Base-by-base conservation (phyloP, 805 yeast genomes). In the Cephaloascus fragrans region DNA sequence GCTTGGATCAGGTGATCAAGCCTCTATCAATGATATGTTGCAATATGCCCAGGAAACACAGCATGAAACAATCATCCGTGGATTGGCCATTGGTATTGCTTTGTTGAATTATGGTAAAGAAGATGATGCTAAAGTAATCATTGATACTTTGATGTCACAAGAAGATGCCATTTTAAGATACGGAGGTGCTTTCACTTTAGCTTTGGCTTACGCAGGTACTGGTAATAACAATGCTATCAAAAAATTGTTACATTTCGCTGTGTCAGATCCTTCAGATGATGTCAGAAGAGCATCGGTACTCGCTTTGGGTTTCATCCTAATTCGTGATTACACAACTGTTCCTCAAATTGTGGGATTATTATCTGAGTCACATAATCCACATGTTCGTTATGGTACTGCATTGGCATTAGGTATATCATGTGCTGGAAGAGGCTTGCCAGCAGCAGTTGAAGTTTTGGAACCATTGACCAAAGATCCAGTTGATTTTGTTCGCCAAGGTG, bases 401-500 rank as follows among this genome's bases (percentile, higher is more conserved):
- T 69, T 93, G 77, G 98, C 98, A 0, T 73, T 93, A 46, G 98
- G 97, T 63, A 85, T 93, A 45, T 79, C 97, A 3, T 89, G 97
- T 69, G 96, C 97, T 18, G 98, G 98, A 36, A 81, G 93, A 55
- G 93, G 89, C 3, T 66, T 84, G 40, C 77, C 80, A 42, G 80
- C 90, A 32, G 97, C 98, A 0, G 74, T 93, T 46, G 96, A 88
- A 43, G 88, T 93, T 15, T 73, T 93, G 47, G 95, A 86, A 63
- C 96, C 97, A 26, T 73, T 93, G 66, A 77, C 90, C 19, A 86
- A 84, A 53, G 98, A 93, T 61, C 79, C 96, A 1, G 94, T 88
- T 34, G 98, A 93, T 61, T 93, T 90, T 64, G 98, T 93, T 34
- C 84, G 97, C 57, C 98, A 93, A 64, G 97, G 97, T 50, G 96